phyloP scores from a whole-genome alignment of 345 rosid species.

The Euphorbia lathyris region DNA sequence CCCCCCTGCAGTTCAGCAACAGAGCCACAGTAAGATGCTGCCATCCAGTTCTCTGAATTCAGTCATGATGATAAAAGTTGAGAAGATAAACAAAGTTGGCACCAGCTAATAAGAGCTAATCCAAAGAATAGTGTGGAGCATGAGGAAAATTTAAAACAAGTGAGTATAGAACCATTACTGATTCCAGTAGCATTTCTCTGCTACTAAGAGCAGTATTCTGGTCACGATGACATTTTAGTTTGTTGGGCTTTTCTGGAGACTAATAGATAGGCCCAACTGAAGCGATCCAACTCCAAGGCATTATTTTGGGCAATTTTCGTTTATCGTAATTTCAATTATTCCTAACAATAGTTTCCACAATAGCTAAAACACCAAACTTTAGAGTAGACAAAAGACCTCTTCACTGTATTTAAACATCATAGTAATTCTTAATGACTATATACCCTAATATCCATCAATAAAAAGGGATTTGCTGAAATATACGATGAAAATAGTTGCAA shows the following conservation, averaged over 20 bases:
- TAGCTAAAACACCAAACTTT: not conserved
- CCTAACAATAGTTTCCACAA: too few relatives aligned
- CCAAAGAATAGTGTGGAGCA: not conserved
- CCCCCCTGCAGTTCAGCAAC: too few relatives aligned
- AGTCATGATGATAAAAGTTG: too few relatives aligned
- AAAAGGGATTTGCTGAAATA: too few relatives aligned
- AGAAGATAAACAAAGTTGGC: not conserved
- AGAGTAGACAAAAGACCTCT: not conserved
- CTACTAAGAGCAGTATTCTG: not conserved
- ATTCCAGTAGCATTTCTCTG: not conserved
- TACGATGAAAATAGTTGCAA: too few relatives aligned
- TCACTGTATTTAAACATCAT: not conserved
- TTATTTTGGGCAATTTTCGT: too few relatives aligned
- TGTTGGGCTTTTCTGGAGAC: too few relatives aligned
- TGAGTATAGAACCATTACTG: not conserved
- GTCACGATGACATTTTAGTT: not conserved
- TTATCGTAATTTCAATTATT: too few relatives aligned
- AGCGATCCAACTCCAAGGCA: too few relatives aligned
- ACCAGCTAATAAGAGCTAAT: not conserved
- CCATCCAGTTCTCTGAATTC: not conserved
- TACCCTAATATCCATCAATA: not conserved
- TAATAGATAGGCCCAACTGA: too few relatives aligned
- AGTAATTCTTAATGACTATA: not conserved
- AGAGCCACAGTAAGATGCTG: not conserved
- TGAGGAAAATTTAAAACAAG: not conserved